Evolutionary conservation across 208 protist species (phyloP), one percentile per base, ranked within the genome.

Genomic region (Acanthamoeba castellanii): DNA sequence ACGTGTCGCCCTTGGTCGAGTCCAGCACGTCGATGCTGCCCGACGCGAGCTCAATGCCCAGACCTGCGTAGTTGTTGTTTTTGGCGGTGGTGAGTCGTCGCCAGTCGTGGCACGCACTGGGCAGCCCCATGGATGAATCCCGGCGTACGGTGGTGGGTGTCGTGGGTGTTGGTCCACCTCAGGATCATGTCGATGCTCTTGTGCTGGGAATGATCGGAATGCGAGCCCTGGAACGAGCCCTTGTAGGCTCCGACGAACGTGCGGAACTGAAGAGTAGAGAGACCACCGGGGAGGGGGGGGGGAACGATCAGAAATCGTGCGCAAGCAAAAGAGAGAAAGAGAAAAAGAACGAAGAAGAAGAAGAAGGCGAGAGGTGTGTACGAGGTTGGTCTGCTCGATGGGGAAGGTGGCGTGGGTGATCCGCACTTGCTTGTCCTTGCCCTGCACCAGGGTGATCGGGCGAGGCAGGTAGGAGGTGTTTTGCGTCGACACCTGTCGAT

Each of bases 1-100:
- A 85, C 6, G 78, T 85, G 78, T 85, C 78, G 22, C 47, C 78
- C 78, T 85, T 85, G 45, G 42, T 42, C n/a, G 78, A 85, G 78
- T 85, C 78, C 47, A 85, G 37, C 50, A 85, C 78, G 78, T 85
- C 78, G n/a, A 85, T 32, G 50, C 27, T 85, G 14, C 78, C 78
- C 20, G 78, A 25, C 18, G 78, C 20, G 16, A 85, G 78, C 47
- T 85, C 78, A 32, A 85, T 25, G 18, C 78, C 78, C 50, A 85
- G 78, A 27, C 47, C 78, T 85, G 78, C 14, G 9, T 16, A 16
- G 68, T 16, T 37, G 68, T 9, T 27, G 14, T 0, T 11, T 0
- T 0, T 2, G 42, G 42, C 42, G 42, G 42, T 9, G 25, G 32
- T 11, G 32, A 14, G 25, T 74, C 16, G 66, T 74, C 20, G 0